Conservation (phyloP, 1,284 basidiomycete genomes). For the Meripilus lineatus region DNA sequence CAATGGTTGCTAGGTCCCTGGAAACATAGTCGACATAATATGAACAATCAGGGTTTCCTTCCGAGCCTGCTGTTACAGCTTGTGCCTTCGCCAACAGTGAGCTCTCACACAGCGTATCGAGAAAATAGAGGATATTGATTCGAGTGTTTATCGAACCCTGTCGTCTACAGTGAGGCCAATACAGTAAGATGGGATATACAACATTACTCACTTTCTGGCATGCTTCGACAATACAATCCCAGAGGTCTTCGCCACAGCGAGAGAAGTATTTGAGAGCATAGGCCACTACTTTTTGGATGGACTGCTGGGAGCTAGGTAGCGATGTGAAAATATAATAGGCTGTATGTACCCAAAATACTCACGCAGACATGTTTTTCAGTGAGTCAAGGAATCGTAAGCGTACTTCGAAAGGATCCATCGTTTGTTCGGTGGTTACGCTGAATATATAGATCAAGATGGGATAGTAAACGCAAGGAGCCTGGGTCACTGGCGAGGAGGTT, state of each 20-base stretch:
- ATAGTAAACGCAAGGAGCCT: not conserved
- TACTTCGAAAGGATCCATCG: conserved; percentile 88
- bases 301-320: conserved; percentile 70
- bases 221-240: conserved; percentile 92
- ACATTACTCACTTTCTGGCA: conserved; percentile 66
- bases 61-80: conserved; percentile 38
- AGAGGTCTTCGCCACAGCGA: conserved; percentile 84
- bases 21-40: conserved; percentile 76
- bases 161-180: too few relatives aligned
- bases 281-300: conserved; percentile 84
- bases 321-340: conserved; percentile 14
- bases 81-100: conserved; percentile 63
- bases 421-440: not conserved
- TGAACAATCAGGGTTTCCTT: conserved; percentile 36
- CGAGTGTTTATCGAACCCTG: conserved; percentile 86
- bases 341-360: conserved; percentile 33
- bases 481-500: not conserved
- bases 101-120: conserved; percentile 83
- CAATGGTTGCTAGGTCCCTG: conserved; percentile 70
- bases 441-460: not conserved
- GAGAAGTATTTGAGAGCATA: conserved; percentile 85
- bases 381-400: conserved; percentile 79
- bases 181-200: not conserved
- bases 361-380: conserved; percentile 76
- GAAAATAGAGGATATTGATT: conserved; percentile 90